A percentile compares a stretch with the other conserved stretches of the same genome.
Evolutionary conservation across 805 yeast species (phyloP).

Genomic region (Brettanomyces anomalus): DNA sequence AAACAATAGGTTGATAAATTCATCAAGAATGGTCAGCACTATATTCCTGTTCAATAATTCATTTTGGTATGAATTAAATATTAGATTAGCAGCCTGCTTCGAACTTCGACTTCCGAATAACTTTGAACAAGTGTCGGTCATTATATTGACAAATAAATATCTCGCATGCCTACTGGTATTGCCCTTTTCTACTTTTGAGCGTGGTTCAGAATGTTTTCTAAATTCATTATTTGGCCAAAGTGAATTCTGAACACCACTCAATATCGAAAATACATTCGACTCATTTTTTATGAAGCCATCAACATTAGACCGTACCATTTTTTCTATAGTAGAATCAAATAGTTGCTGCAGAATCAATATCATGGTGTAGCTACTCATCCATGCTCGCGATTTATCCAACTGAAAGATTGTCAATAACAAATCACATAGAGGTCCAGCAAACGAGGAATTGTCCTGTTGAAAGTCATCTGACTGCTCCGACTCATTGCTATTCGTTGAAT

Average conservation of each 20-base stretch:
- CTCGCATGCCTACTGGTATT: conserved; percentile 50
- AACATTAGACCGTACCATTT: conserved; percentile 41
- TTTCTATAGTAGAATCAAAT: conserved; percentile 78
- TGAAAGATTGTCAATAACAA: conserved; percentile 63
- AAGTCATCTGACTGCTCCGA: conserved; percentile 7
- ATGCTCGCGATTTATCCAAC: conserved; percentile 46
- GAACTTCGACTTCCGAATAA: conserved; percentile 67
- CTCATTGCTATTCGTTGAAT: conserved; percentile 28
- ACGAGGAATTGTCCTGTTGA: conserved; percentile 28
- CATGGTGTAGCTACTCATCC: conserved; percentile 82
- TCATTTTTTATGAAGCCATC: conserved; percentile 31
- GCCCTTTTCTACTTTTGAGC: conserved; percentile 44
- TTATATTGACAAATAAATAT: conserved; percentile 43
- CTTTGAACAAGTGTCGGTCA: conserved; percentile 58
- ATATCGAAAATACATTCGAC: conserved; percentile 33
- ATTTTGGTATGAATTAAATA: conserved; percentile 67
- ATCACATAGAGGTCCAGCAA: conserved; percentile 78
- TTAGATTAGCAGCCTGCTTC: conserved; percentile 46
- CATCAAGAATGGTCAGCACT: conserved; percentile 50
- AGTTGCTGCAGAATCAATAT: conserved; percentile 76
- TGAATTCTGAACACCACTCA: conserved; percentile 22
- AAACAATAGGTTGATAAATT: conserved; percentile 39
- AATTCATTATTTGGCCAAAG: conserved; percentile 48
- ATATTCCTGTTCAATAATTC: conserved; percentile 60
- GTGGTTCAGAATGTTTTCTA: conserved; percentile 32